phyloP scores from a whole-genome alignment of 345 rosid genomes.

The Citrus trifoliata region DNA sequence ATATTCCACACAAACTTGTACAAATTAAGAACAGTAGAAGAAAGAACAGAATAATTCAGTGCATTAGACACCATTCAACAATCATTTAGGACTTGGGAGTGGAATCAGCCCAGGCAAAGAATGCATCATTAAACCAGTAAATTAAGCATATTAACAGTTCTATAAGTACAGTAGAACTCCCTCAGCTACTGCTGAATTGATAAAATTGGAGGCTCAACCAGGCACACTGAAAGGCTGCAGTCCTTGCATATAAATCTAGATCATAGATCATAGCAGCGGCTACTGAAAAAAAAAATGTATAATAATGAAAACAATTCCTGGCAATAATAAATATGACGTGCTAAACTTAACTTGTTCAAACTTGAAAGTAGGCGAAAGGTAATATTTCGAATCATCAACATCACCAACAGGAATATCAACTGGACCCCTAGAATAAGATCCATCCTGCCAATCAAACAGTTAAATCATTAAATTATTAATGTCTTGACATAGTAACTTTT shows the following conservation, averaged over 20 bases:
- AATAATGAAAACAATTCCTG: not conserved
- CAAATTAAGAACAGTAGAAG: not conserved
- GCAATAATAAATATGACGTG: not conserved
- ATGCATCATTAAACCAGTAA: not conserved
- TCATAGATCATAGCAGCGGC: not conserved
- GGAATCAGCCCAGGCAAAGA: not conserved
- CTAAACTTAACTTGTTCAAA: slow-evolving; percentile 69
- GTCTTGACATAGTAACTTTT: not conserved
- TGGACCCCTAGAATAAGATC: slow-evolving; percentile 93
- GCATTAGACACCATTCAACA: not conserved
- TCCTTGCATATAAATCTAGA: too few species aligned
- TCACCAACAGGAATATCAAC: slow-evolving; percentile 67
- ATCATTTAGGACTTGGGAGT: not conserved
- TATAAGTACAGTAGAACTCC: too few species aligned
- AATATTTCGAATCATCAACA: slow-evolving; percentile 54
- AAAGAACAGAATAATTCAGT: not conserved
- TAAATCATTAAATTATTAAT: not conserved
- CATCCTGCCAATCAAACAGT: slow-evolving; percentile 52
- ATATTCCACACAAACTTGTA: not conserved
- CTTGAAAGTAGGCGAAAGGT: slow-evolving; percentile 71
- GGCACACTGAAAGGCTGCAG: not conserved
- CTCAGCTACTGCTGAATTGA: not conserved
- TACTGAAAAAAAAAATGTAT: not conserved
- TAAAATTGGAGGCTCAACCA: not conserved
- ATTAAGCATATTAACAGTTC: not conserved